Percentiles rank a stretch among this genome's conserved stretches.
Evolutionary conservation across 2,329 filamentous ascomycete species (phyloP).

Genomic region (Lachnellula suecica): DNA sequence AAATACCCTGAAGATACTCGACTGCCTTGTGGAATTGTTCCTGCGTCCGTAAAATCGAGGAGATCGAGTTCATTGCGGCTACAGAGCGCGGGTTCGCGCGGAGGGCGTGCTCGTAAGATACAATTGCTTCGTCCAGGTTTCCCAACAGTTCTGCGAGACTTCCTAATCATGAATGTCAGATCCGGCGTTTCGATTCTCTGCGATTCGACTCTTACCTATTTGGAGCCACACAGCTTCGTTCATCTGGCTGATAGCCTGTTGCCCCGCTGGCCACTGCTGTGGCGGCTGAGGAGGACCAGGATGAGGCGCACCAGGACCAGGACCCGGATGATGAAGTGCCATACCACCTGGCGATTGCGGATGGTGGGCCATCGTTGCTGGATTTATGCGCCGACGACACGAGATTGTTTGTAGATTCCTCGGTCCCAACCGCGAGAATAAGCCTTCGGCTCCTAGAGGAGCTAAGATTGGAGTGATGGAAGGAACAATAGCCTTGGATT

Average conservation of each 20-base stretch:
- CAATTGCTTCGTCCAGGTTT: conserved; percentile 83
- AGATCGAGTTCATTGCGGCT: conserved; percentile 90
- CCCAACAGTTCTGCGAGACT: conserved; percentile 84
- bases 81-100: conserved; percentile 86
- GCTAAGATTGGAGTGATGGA: too few species aligned
- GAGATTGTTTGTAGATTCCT: too few species aligned
- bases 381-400: conserved; percentile 1
- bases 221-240: conserved; percentile 92
- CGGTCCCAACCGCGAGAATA: too few species aligned
- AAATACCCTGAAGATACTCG: conserved; percentile 86
- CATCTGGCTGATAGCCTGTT: conserved; percentile 70
- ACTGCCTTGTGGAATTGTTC: conserved; percentile 94
- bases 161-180: conserved; percentile 52
- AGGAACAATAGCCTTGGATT: too few species aligned
- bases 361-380: conserved; percentile 33
- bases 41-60: conserved; percentile 83
- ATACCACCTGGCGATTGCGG: conserved; percentile 56
- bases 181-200: conserved; percentile 16
- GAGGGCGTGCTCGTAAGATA: conserved; percentile 87
- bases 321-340: conserved; percentile 37
- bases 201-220: conserved; percentile 66
- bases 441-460: too few species aligned
- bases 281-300: conserved; percentile 28
- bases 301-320: conserved; percentile 28
- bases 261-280: conserved; percentile 49